These are phyloP conservation scores for Guadua angustifolia DNA, from an alignment of 176 grass and related monocot species.

Conservation along the genomic window DNA sequence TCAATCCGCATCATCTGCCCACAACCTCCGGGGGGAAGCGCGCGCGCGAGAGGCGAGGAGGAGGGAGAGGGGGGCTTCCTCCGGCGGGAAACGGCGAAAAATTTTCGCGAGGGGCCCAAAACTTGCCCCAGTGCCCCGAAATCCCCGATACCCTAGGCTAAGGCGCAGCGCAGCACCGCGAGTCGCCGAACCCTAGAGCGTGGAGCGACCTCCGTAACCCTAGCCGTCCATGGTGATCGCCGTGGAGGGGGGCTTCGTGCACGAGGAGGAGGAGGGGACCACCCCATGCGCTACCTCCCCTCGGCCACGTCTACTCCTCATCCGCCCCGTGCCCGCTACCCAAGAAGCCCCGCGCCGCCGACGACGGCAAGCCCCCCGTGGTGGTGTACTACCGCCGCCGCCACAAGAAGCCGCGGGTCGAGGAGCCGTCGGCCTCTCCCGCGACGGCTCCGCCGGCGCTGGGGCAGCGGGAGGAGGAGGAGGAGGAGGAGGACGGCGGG, in stretches of 20 bases:
- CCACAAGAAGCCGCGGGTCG: constrained; percentile 48
- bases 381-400: constrained; percentile 57
- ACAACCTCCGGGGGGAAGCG: background rate
- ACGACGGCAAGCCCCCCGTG: constrained; percentile 20
- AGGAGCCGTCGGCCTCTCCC: constrained; percentile 13
- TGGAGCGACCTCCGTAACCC: constrained; percentile 32
- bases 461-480: background rate
- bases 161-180: background rate
- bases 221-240: constrained; percentile 69
- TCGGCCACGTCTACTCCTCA: constrained; percentile 83
- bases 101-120: constrained; percentile 23
- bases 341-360: constrained; percentile 46
- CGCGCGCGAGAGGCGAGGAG: background rate
- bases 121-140: constrained; percentile 9
- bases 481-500: constrained; percentile 4
- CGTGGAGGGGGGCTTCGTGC: constrained; percentile 60
- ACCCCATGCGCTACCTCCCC: constrained; percentile 69
- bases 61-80: constrained; percentile 6
- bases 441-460: constrained; percentile 17
- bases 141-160: background rate
- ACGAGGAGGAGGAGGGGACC: constrained; percentile 52
- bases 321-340: constrained; percentile 51
- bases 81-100: constrained; percentile 49
- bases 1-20: background rate
- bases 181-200: constrained; percentile 42